Base-by-base conservation (phyloP, 2,329 filamentous ascomycete species). In the Cladophialophora exuberans region DNA sequence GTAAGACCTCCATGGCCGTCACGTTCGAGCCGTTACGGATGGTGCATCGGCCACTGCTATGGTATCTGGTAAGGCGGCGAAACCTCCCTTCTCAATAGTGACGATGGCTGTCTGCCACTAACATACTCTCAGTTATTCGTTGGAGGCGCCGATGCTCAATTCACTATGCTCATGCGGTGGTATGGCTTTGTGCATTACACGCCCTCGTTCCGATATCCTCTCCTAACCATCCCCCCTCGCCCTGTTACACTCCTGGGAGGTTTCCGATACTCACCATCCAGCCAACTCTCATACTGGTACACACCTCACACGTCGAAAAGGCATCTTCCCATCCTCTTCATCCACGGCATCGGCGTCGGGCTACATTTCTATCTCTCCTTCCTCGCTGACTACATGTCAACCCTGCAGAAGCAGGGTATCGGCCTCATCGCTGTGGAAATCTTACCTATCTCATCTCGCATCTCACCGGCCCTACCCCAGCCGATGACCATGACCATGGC, bases 281-380 rank as follows among this genome's bases (percentile, higher is more conserved):
- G 10, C 15, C 25, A 47, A 13, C 22, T 47, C 18, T 17, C 23
- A 4, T 89, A 89, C 72, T 89, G 85, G 83, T 76, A 85, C 63
- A 79, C 81, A 2, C 82, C 82, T 2, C 86, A 89, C 65, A 81
- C 76, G 0, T 84, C 82, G 1, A 79, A 75, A 1, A 74, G 75
- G 35, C 74, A 75, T 35, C 70, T 81, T 0, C 86, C 86, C 0
- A 70, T 89, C 6, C 69, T 89, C 4, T 89, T 88, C 69, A 76
- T 89, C 43, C 87, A 89, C 62, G 86, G 86, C 13, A 87, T 89
- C 42, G 85, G 86, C 36, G 77, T 89, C 52, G 86, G 86, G 0
- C 76, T 89, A 2, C 80, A 81, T 65, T 79, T 84, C 0, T 87
- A 89, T 62, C 72, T 78, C 7, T 67, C 71, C 10, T 86, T 86